Conservation (phyloP, 345 rosid genomes). For the Streptanthus diversifolius region DNA sequence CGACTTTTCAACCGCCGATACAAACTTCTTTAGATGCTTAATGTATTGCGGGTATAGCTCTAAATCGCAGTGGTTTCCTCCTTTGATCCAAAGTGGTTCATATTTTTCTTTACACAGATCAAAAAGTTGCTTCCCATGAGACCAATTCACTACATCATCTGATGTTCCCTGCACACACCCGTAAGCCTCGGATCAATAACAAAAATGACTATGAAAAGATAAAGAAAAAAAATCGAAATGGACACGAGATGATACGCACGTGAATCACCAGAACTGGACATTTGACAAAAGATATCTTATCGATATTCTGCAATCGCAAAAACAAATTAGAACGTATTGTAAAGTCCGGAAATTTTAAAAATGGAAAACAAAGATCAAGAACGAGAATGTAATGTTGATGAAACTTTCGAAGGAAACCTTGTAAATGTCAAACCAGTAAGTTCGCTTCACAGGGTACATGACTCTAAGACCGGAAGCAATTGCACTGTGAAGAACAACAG, state of each 20-base stretch:
- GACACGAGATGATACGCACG: conserved; percentile 41
- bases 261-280: conserved; percentile 85
- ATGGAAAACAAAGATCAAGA: neutral
- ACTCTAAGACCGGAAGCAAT: conserved; percentile 89
- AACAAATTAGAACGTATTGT: conserved; percentile 8
- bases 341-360: neutral
- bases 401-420: conserved; percentile 42
- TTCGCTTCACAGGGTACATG: conserved; percentile 83
- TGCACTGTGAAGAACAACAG: conserved; percentile 95
- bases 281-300: conserved; percentile 67
- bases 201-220: neutral
- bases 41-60: conserved; percentile 83
- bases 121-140: conserved; percentile 84
- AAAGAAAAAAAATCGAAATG: neutral
- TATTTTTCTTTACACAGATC: conserved; percentile 85
- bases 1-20: conserved; percentile 64
- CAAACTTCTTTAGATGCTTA: conserved; percentile 83
- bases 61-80: conserved; percentile 88
- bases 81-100: conserved; percentile 89
- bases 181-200: neutral
- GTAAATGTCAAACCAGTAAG: conserved; percentile 95
- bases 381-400: neutral
- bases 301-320: conserved; percentile 62
- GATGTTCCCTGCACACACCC: conserved; percentile 65
- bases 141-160: conserved; percentile 89